Evolutionary conservation across 2,329 filamentous ascomycete genomes (phyloP), one percentile per base, ranked within the genome.

Genomic region (Aureobasidium subglaciale): DNA sequence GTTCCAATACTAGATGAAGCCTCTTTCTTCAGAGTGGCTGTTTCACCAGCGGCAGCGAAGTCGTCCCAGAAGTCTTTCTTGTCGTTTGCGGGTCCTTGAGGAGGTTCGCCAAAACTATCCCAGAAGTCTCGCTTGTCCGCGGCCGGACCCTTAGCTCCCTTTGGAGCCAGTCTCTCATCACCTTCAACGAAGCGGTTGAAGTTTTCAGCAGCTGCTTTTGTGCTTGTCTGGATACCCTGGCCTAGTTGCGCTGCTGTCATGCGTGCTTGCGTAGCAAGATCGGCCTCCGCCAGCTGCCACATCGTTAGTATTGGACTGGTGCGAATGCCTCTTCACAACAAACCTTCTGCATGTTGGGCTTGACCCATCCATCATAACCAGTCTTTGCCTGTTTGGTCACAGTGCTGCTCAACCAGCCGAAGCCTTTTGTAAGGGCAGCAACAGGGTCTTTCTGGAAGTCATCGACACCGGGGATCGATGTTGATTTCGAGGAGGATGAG

Each of bases 401-500:
- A 11, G 89, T 90, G 30, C 83, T 87, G 16, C 90, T 82, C 66
- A 97, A 90, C 90, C 93, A 97, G 8, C 92, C 92, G 65, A 97
- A 95, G 0, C 92, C 88, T 72, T 95, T 96, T 25, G 85, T 90
- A 63, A 99, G 72, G 15, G 92, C 90, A 1, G 83, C 91, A 60
- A 97, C 78, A 0, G 93, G 91, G 68, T 99, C 93, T 67, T 85
- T 88, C 71, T 96, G 90, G 67, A 97, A 82, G 55, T 97, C 92
- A 55, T 93, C 86, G n/a, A 93, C 75, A 11, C 83, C 83, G 0
- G 87, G 88, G 24, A 87, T 73, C 10, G 70, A 71, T 11, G 73
- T 73, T 15, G 54, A 53, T 38, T 46, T 56, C 27, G 68, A 61
- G 62, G 71, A 64, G 61, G 76, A 71, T 50, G 75, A 70, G 16